These are phyloP conservation scores for Ormosia semicastrata DNA, from an alignment of 306 rosid genomes.

Conservation along the genomic window DNA sequence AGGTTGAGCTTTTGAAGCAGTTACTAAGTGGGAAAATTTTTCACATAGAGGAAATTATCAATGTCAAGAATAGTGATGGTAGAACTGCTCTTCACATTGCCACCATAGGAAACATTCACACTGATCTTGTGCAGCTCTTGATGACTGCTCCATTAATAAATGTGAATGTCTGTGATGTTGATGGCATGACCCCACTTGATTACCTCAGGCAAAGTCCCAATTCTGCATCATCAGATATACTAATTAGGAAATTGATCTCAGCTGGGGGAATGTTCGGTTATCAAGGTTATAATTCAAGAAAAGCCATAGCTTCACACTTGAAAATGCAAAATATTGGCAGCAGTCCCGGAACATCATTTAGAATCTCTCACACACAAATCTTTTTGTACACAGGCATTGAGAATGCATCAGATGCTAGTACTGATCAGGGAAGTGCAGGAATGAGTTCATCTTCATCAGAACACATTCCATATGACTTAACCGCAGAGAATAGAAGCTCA, in stretches of 20 bases:
- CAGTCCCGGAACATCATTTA: constrained; percentile 89
- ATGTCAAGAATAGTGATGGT: constrained; percentile 65
- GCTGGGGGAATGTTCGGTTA: constrained; percentile 90
- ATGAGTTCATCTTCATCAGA: constrained; percentile 58
- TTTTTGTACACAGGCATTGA: constrained; percentile 80
- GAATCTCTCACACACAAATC: constrained; percentile 79
- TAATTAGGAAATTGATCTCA: constrained; percentile 74
- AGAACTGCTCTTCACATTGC: constrained; percentile 90
- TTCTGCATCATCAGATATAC: constrained; percentile 72
- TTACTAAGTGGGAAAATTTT: constrained; percentile 50
- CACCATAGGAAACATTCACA: constrained; percentile 63
- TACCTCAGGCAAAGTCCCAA: constrained; percentile 67
- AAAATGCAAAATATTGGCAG: constrained; percentile 73
- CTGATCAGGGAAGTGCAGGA: constrained; percentile 47
- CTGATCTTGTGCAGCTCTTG: constrained; percentile 86
- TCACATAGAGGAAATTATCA: constrained; percentile 58
- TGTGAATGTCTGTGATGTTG: constrained; percentile 63
- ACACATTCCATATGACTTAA: constrained; percentile 34
- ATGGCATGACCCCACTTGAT: constrained; percentile 90
- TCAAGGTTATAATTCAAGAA: constrained; percentile 69
- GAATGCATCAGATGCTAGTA: constrained; percentile 43
- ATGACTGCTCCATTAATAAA: constrained; percentile 68
- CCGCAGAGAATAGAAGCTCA: constrained; percentile 37
- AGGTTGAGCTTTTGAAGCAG: constrained; percentile 71
- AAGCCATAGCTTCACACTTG: constrained; percentile 78